Evolutionary conservation across 108 stramenopile genomes (phyloP).

Genomic region (Cylindrotheca closterium): DNA sequence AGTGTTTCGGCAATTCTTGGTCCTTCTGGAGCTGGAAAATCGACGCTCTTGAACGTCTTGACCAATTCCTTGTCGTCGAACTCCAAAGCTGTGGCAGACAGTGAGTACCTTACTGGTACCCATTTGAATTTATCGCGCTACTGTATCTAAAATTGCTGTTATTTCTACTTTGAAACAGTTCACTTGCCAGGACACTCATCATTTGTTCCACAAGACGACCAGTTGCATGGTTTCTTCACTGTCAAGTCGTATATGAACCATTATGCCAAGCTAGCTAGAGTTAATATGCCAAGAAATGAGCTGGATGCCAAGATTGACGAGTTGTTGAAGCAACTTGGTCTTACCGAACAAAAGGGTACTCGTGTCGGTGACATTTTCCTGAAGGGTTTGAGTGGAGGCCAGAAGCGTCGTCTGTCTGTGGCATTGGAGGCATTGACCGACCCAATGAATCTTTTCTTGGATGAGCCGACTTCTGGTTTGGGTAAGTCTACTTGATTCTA

Average conservation of each 20-base stretch:
- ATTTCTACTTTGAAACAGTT: too few species aligned
- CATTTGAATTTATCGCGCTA: too few species aligned
- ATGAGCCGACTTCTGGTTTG: too few species aligned
- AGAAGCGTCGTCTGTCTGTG: constrained; percentile 68
- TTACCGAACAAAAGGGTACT: constrained; percentile 47
- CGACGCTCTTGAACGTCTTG: constrained; percentile 46
- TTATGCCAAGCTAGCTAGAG: constrained; percentile 35
- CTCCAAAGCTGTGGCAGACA: constrained; percentile 30
- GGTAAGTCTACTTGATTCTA: too few species aligned
- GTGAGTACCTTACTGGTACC: too few species aligned
- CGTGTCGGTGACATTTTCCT: constrained; percentile 65
- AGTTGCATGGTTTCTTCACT: constrained; percentile 60
- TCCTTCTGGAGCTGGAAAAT: constrained; percentile 48
- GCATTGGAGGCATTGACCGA: constrained; percentile 57
- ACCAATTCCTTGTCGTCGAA: constrained; percentile 33
- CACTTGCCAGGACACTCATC: constrained; percentile 40
- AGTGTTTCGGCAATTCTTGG: constrained; percentile 57
- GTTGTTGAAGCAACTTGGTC: constrained; percentile 43
- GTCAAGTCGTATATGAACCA: constrained; percentile 52
- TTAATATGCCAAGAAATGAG: constrained; percentile 4
- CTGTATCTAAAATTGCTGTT: too few species aligned
- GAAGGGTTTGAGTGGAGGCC: too few species aligned
- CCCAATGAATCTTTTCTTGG: too few species aligned
- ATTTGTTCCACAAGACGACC: constrained; percentile 50
- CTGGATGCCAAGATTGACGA: constrained; percentile 28